Evolutionary conservation across 1,284 basidiomycete genomes (phyloP).

Genomic region (Hemileia vastatrix): DNA sequence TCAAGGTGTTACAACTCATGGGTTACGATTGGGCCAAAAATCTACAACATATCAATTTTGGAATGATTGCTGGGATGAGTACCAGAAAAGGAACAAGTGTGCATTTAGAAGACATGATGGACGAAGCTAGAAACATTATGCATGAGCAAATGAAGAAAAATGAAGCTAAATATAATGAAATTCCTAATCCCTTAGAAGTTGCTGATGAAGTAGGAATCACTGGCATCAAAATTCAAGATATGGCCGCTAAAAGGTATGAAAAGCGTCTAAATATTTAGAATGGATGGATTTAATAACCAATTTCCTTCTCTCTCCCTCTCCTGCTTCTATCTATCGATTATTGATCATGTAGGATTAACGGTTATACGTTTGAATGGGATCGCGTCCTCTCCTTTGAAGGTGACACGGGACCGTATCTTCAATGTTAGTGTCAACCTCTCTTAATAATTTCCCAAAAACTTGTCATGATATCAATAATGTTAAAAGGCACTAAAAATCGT

Average conservation of each 20-base stretch:
- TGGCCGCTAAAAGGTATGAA: slow-evolving; percentile 74
- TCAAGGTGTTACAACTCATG: slow-evolving; percentile 89
- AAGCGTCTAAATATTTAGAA: background rate
- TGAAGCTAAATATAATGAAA: slow-evolving; percentile 78
- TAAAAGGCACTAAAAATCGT: too few species aligned
- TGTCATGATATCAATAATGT: too few species aligned
- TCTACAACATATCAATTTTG: slow-evolving; percentile 82
- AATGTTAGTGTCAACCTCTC: slow-evolving; percentile 9
- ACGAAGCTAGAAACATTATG: slow-evolving; percentile 83
- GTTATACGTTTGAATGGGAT: slow-evolving; percentile 90
- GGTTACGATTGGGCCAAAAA: slow-evolving; percentile 71
- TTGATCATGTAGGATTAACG: slow-evolving; percentile 63
- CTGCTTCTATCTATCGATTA: background rate
- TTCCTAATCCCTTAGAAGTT: slow-evolving; percentile 77
- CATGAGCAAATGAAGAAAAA: slow-evolving; percentile 94
- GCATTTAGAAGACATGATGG: slow-evolving; percentile 87
- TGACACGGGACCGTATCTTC: slow-evolving; percentile 62
- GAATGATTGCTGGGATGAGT: slow-evolving; percentile 85
- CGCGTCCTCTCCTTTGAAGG: slow-evolving; percentile 95
- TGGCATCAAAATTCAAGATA: slow-evolving; percentile 97
- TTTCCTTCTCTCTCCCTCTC: background rate
- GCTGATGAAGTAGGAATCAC: slow-evolving; percentile 84
- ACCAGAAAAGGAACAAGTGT: slow-evolving; percentile 94
- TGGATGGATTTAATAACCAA: slow-evolving; percentile 5
- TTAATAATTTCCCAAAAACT: background rate